Percentiles rank a stretch among this genome's conserved stretches.
phyloP scores from a whole-genome alignment of 225 moss, liverwort and hornwort species.

The Sphagnum contortum region DNA sequence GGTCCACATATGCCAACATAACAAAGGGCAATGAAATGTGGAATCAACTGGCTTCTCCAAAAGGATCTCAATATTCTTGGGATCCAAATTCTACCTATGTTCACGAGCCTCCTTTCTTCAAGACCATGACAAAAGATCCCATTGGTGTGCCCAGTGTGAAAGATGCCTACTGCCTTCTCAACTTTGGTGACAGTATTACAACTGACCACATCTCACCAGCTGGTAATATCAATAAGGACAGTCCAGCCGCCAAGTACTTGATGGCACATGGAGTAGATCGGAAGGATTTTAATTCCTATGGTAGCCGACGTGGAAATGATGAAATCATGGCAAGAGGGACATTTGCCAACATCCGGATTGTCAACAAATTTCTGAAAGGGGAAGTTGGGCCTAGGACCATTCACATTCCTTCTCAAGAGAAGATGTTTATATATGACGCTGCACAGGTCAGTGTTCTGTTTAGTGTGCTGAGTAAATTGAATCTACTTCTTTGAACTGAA shows the following conservation, averaged over 20 bases:
- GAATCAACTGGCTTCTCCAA: slow-evolving; percentile 56
- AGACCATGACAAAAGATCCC: slow-evolving; percentile 73
- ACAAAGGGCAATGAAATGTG: slow-evolving; percentile 84
- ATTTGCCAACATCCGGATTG: slow-evolving; percentile 90
- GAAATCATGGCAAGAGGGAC: slow-evolving; percentile 91
- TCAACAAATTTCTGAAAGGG: slow-evolving; percentile 78
- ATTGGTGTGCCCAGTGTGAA: slow-evolving; percentile 71
- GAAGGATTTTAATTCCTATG: slow-evolving; percentile 94
- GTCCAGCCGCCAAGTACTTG: slow-evolving; percentile 80
- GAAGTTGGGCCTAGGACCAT: slow-evolving; percentile 91
- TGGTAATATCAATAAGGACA: slow-evolving; percentile 88
- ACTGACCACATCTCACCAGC: slow-evolving; percentile 98
- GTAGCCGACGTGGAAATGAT: slow-evolving; percentile 94
- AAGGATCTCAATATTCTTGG: slow-evolving; percentile 80
- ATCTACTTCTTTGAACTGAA: no score
- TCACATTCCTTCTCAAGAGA: slow-evolving; percentile 69
- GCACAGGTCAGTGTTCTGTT: slow-evolving; percentile 36
- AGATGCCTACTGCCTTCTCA: slow-evolving; percentile 76
- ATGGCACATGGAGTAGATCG: slow-evolving; percentile 52
- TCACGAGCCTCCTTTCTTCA: slow-evolving; percentile 87
- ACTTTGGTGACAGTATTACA: slow-evolving; percentile 93
- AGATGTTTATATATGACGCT: slow-evolving; percentile 74
- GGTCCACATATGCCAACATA: slow-evolving; percentile 64
- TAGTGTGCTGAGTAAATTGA: background rate
- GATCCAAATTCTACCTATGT: slow-evolving; percentile 80